Base-by-base conservation (phyloP, 73 alveolate species). In the Symbiodinium natans region DNA sequence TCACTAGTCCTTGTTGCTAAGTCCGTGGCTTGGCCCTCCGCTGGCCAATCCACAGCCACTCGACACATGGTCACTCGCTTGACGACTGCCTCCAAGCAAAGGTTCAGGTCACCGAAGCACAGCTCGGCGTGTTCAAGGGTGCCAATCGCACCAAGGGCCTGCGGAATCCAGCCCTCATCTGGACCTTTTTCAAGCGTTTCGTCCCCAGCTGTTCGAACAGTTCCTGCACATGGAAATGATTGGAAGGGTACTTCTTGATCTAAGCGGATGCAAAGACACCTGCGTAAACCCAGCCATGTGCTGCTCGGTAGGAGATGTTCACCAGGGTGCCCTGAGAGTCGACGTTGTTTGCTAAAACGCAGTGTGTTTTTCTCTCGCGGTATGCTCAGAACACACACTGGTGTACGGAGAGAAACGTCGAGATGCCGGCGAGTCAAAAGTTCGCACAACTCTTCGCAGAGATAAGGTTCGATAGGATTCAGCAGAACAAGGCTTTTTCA, bases 271-370 rank as follows among this genome's bases (percentile, higher is more conserved):
- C n/a, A n/a, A n/a, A n/a, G n/a, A n/a, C 33, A 13, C 96, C 96
- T 90, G 98, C 98, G 43, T 92, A 92, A 42, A 92, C 98, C 98
- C 98, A 92, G 42, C 98, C 98, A n/a, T 92, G 98, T 1, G 98
- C 98, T 0, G 98, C 98, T 43, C 92, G 80, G 92, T 92, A 77
- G 42, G 98, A 92, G 84, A 92, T 77, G 92, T 48, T 74, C 84
- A 92, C 98, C 92, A 92, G 63, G 48, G 92, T 75, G 56, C 98
- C 98, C 96, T 90, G 86, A 25, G 19, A 9, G 59, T 46, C 59
- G 13, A n/a, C n/a, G n/a, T n/a, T n/a, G n/a, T n/a, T n/a, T n/a
- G n/a, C n/a, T n/a, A n/a, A n/a, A n/a, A n/a, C n/a, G n/a, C n/a
- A n/a, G n/a, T n/a, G n/a, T n/a, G n/a, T n/a, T n/a, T n/a, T n/a